Evolutionary conservation across 208 protist species (phyloP).

Genomic region (Wallacemonas sp.): DNA sequence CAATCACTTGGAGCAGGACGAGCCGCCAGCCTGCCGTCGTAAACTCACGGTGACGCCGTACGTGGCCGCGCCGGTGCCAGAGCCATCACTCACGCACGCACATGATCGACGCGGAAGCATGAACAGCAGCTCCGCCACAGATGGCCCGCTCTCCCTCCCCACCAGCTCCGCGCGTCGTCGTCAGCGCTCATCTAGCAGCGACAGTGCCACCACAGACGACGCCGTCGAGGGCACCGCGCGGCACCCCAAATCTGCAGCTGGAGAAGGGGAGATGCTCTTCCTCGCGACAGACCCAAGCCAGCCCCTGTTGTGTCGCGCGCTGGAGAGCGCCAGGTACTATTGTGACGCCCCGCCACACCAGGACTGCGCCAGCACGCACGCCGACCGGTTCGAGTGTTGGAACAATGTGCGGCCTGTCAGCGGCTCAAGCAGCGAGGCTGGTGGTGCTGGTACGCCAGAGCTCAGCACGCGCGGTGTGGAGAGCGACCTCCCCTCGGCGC

Average conservation of each 20-base stretch:
- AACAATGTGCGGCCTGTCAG: slow-evolving; percentile 4
- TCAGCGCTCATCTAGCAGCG: not conserved
- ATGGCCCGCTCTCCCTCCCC: not conserved
- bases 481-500: not conserved
- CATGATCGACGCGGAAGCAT: no score
- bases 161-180: not conserved
- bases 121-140: not conserved
- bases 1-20: slow-evolving; percentile 11
- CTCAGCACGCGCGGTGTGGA: slow-evolving; percentile 1
- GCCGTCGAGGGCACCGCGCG: not conserved
- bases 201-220: not conserved
- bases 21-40: not conserved
- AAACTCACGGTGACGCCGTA: not conserved
- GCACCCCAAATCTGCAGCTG: no score
- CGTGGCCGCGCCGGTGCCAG: not conserved
- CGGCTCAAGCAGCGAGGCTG: slow-evolving; percentile 5
- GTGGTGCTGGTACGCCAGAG: not conserved
- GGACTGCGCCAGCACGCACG: not conserved
- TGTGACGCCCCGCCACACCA: not conserved
- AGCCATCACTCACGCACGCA: no score
- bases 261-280: not conserved
- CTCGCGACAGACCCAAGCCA: slow-evolving; percentile 3
- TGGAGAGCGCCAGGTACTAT: not conserved
- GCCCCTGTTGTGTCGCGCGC: not conserved
- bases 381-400: slow-evolving; percentile 6